phyloP scores from a whole-genome alignment of 306 rosid genomes.

The Quercus berberidifolia region DNA sequence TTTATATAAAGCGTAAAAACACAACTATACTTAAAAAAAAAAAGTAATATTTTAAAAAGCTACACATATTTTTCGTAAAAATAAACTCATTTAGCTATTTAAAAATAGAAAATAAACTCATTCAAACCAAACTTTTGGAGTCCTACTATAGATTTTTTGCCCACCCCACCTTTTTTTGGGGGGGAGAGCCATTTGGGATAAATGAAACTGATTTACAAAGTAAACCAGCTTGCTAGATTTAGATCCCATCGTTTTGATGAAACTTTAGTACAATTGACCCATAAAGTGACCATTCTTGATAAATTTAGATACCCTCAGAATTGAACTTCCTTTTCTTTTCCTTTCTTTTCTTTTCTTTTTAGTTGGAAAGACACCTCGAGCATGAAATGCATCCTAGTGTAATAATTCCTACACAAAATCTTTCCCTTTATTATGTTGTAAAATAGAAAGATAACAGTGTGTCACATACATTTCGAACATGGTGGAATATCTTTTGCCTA shows the following conservation, averaged over 20 bases:
- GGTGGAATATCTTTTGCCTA: constrained; percentile 23
- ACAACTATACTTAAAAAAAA: too few species aligned
- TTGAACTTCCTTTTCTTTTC: not conserved
- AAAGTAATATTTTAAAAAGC: too few species aligned
- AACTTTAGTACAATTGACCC: constrained; percentile 26
- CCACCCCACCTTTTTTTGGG: not conserved
- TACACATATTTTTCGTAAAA: too few species aligned
- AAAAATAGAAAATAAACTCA: too few species aligned
- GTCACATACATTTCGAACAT: constrained; percentile 7
- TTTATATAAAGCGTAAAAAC: too few species aligned
- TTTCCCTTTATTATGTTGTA: not conserved
- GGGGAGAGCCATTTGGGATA: not conserved
- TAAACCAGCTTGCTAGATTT: constrained; percentile 22
- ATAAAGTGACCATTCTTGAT: constrained; percentile 31
- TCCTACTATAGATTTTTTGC: too few species aligned
- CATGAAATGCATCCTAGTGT: constrained; percentile 26
- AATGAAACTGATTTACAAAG: constrained; percentile 6
- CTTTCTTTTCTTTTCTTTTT: not conserved
- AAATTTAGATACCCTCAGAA: constrained; percentile 3
- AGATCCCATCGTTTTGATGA: constrained; percentile 25
- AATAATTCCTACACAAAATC: constrained; percentile 22
- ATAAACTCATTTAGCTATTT: too few species aligned
- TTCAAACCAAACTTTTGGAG: too few species aligned
- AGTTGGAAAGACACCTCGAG: constrained; percentile 16
- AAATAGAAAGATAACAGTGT: not conserved